Base-by-base conservation (phyloP, 2,329 filamentous ascomycete species). In the Penicillium concentricum region DNA sequence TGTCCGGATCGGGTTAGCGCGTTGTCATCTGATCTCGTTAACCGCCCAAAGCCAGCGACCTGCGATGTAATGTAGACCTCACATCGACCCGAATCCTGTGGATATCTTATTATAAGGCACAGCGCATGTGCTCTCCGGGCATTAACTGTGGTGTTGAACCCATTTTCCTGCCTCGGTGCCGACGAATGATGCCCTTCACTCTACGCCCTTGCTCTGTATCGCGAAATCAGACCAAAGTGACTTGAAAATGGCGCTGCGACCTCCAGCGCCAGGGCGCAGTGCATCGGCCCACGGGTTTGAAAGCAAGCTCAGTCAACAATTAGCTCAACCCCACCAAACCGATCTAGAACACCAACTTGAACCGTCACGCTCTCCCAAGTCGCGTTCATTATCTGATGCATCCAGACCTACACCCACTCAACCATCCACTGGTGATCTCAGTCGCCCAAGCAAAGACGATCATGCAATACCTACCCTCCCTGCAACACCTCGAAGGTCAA, bases 401-500 rank as follows among this genome's bases (percentile, higher is more conserved):
- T 83, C 85, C 9, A 84, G 82, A 59, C 78, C 78, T 24, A 78
- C 81, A 61, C 74, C 83, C 5, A 81, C 85, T 4, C 85, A 86
- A 37, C 83, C 86, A 41, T 81, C 85, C 49, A 72, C 84, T 52
- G 79, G 82, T 52, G 78, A 82, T n/a, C 72, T 81, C 20, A 62
- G 58, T 39, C 78, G 81, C 16, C 77, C 81, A 20, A 87, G 84
- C 56, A 89, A 89, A 71, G 87, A 90, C 75, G 88, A 91, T 67
- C 86, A 80, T 67, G 79, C 79, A 53, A 76, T 88, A 55, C 73
- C 76, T 42, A 66, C 69, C 13, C 73, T 74, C 34, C 87, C 88
- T n/a, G 82, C 83, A 46, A 95, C 91, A 8, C 90, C 91, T n/a
- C 83, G 86, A 57, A 83, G 89, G 60, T 81, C 87, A 49, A 84